phyloP scores from a whole-genome alignment of 306 rosid genomes.

The Dalbergia oliveri region DNA sequence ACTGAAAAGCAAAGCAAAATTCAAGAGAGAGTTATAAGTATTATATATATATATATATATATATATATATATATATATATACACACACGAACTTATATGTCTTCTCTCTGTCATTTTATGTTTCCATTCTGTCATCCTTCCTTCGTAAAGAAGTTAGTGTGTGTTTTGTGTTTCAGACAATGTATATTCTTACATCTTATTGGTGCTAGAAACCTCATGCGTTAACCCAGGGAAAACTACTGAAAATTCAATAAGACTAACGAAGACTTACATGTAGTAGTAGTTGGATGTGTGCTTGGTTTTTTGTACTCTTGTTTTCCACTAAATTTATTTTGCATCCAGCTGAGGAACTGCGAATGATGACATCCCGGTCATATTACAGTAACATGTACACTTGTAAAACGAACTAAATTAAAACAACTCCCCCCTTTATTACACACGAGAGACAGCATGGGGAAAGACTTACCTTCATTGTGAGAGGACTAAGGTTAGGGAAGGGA shows the following conservation, averaged over 20 bases:
- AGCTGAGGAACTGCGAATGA: constrained; percentile 76
- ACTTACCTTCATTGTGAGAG: constrained; percentile 76
- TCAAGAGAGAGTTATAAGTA: neutral
- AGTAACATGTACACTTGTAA: neutral
- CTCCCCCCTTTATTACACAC: neutral
- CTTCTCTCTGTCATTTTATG: constrained; percentile 42
- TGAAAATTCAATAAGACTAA: neutral
- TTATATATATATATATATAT: too few relatives aligned
- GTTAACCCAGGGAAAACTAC: constrained; percentile 1
- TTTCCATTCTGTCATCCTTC: constrained; percentile 24
- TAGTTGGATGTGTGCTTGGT: constrained; percentile 52
- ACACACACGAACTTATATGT: constrained; percentile 39
- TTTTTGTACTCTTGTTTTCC: constrained; percentile 75
- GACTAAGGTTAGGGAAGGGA: constrained; percentile 20
- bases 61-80: too few relatives aligned
- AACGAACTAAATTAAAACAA: constrained; percentile 10
- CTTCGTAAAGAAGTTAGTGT: constrained; percentile 46
- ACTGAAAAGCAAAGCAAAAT: neutral
- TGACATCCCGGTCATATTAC: constrained; percentile 9
- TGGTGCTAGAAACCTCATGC: constrained; percentile 21
- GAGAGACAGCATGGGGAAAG: neutral
- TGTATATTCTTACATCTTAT: constrained; percentile 14
- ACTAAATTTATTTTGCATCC: constrained; percentile 90
- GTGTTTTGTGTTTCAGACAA: constrained; percentile 38
- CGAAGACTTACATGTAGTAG: constrained; percentile 66